Evolutionary conservation across 2,329 filamentous ascomycete genomes (phyloP), one percentile per base, ranked within the genome.

Genomic region (Colletotrichum liaoningense): DNA sequence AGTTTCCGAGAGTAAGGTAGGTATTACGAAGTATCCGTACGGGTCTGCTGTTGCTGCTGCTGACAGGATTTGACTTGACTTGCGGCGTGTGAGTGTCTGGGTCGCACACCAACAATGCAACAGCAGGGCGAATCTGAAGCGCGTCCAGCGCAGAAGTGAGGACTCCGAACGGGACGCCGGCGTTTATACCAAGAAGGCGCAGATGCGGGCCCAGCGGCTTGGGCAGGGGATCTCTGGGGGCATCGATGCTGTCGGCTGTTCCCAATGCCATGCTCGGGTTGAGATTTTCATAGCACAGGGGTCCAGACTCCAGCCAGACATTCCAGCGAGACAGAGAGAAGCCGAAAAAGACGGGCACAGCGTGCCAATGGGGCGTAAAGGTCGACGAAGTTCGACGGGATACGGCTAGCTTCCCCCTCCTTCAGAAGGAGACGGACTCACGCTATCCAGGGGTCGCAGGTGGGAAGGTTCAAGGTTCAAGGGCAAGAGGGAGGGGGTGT

Each of bases 101-200:
- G 42, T 46, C 42, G 42, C 55, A 62, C 60, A 70, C 67, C 67
- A 70, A 73, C 60, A 62, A 65, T 63, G 56, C 42, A 59, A 73
- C 55, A 35, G 60, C 26, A 33, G 38, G 16, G 42, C 42, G 42
- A 46, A 73, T n/a, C 46, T 46, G 55, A 70, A 64, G 19, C 60
- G 68, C 67, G 30, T 55, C 60, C 59, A 58, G 63, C 67, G 52
- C 59, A 72, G 35, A 38, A 38, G 12, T 38, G 14, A 38, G 65
- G 66, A 72, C 30, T 46, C 19, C 19, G 42, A 46, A 46, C 35
- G 69, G 70, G 70, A 69, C 65, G 49, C 56, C 70, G 67, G 70
- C 67, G 70, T 73, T 73, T 73, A 73, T 70, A 73, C 70, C 70
- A 73, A 65, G 70, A 73, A 70, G 22, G 60, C 70, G 30, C 56